A percentile compares a stretch with the other conserved stretches of the same genome.
Evolutionary conservation across 352 stramenopile species (phyloP).

Genomic region (Pythium plurisporium): DNA sequence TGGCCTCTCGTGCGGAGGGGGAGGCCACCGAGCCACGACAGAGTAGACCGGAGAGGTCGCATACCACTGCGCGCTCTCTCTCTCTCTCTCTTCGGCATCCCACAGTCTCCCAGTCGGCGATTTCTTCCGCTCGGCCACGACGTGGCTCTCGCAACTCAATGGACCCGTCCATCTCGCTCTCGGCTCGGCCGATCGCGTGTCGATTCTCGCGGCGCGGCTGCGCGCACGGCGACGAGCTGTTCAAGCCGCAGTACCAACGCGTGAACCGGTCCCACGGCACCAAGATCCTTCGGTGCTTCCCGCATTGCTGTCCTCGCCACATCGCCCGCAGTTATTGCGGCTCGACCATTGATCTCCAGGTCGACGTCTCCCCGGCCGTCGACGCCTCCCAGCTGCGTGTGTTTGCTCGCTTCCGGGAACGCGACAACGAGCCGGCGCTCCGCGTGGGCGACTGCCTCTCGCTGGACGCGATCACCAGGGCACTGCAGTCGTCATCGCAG

Average conservation of each 20-base stretch:
- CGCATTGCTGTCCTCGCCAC: conserved; percentile 63
- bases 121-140: no score
- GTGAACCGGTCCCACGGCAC: conserved; percentile 49
- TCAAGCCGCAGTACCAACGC: conserved; percentile 23
- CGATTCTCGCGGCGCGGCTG: no score
- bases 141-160: no score
- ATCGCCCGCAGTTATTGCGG: conserved; percentile 70
- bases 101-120: no score
- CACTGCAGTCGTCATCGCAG: conserved; percentile 41
- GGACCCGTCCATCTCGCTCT: no score
- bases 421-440: conserved; percentile 20
- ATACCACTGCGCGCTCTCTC: no score
- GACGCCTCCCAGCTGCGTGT: conserved; percentile 25
- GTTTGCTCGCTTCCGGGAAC: conserved; percentile 54
- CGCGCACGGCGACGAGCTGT: no score
- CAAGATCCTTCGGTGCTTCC: conserved; percentile 72
- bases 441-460: conserved; percentile 14
- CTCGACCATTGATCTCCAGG: conserved; percentile 38
- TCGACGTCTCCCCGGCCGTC: conserved; percentile 8
- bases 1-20: no score
- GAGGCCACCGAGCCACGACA: no score
- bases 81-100: no score
- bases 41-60: no score
- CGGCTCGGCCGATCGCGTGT: no score
- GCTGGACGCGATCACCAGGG: conserved; percentile 26